Evolutionary conservation across 148 eudicot species (phyloP).

Genomic region (Diospyros kaki): DNA sequence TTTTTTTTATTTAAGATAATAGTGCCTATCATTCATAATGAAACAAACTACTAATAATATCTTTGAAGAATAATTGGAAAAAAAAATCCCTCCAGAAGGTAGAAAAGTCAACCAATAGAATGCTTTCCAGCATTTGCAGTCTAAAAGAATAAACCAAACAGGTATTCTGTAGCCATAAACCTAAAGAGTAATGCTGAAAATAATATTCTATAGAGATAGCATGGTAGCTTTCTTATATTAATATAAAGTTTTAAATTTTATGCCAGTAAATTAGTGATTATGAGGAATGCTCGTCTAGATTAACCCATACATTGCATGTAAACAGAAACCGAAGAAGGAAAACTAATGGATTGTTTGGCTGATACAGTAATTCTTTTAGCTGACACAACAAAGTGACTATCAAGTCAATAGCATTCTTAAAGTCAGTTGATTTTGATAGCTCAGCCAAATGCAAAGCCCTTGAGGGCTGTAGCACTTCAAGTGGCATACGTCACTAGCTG

Average conservation of each 20-base stretch:
- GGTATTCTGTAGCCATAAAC: not conserved
- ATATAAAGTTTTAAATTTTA: not conserved
- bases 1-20: too few species aligned
- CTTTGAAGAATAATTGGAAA: not conserved
- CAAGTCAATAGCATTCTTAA: not conserved
- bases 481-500: too few species aligned
- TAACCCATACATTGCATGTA: not conserved
- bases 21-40: too few species aligned
- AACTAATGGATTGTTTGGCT: not conserved
- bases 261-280: not conserved
- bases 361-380: not conserved
- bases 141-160: not conserved
- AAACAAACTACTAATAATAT: conserved; percentile 1
- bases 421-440: not conserved
- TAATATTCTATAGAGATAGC: not conserved
- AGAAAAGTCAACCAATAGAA: not conserved
- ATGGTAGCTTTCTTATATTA: not conserved
- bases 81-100: not conserved
- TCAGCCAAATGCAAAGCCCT: not conserved
- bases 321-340: not conserved
- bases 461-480: not conserved
- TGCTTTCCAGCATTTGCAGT: not conserved
- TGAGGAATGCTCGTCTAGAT: not conserved
- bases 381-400: not conserved
- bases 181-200: not conserved